phyloP scores from a whole-genome alignment of 768 basidiomycete genomes.

The Neoboletus brunneissimus region DNA sequence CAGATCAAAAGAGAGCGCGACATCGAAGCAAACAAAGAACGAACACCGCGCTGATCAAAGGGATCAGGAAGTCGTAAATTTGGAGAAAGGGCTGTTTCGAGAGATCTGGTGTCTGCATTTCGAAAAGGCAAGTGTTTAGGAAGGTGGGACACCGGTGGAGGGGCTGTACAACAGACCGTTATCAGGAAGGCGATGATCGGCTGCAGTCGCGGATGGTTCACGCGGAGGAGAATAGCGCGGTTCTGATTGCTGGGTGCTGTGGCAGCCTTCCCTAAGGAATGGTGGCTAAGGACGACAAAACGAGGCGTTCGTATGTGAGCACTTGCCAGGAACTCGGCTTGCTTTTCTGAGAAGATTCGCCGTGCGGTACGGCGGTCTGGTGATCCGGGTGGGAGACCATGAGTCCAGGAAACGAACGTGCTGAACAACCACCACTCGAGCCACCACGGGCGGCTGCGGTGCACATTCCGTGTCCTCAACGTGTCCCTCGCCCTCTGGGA shows the following conservation, averaged over 20 bases:
- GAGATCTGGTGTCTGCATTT: conserved; percentile 33
- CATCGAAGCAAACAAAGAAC: conserved; percentile 33
- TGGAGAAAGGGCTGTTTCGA: conserved; percentile 32
- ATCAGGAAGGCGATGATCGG: conserved; percentile 36
- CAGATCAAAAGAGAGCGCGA: conserved; percentile 38
- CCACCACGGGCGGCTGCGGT: conserved; percentile 3
- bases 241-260: conserved; percentile 24
- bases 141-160: conserved; percentile 22
- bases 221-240: conserved; percentile 21
- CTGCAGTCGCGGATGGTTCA: conserved; percentile 20
- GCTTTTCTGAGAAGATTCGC: conserved; percentile 24
- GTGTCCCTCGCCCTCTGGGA: not conserved
- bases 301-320: conserved; percentile 19
- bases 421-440: conserved; percentile 5
- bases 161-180: conserved; percentile 27
- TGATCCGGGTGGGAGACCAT: conserved; percentile 34
- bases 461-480: conserved; percentile 16
- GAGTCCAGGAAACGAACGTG: conserved; percentile 21
- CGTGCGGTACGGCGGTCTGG: conserved; percentile 26
- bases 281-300: conserved; percentile 14
- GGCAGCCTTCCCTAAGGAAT: conserved; percentile 29
- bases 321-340: conserved; percentile 30
- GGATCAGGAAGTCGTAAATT: conserved; percentile 33
- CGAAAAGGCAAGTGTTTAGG: conserved; percentile 30
- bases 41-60: conserved; percentile 37